phyloP scores from a whole-genome alignment of 164 flowering plant species.

The Cinnamomum micranthum region DNA sequence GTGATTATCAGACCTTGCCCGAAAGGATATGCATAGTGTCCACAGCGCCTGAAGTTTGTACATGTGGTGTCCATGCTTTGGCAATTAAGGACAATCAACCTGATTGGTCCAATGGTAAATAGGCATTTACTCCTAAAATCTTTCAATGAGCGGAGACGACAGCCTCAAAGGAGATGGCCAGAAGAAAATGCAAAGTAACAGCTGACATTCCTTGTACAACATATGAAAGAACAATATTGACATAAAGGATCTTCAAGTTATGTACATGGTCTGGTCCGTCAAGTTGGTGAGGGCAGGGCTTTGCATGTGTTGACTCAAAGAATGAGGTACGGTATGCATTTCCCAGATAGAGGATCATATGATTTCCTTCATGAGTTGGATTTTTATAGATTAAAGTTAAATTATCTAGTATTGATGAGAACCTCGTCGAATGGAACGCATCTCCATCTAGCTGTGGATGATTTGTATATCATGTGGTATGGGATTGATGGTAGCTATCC shows the following conservation, averaged over 20 bases:
- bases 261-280: too few species aligned
- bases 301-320: too few species aligned
- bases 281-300: too few species aligned
- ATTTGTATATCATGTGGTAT: conserved; percentile 19
- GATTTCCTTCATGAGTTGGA: background rate
- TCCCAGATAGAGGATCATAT: too few species aligned
- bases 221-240: too few species aligned
- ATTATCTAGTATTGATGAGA: background rate
- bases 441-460: conserved; percentile 32
- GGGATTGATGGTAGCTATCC: conserved; percentile 47
- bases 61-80: background rate
- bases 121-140: background rate
- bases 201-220: too few species aligned
- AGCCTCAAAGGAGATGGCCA: too few species aligned
- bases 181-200: too few species aligned
- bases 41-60: background rate
- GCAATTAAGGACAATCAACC: background rate
- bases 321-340: too few species aligned
- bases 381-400: background rate
- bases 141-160: too few species aligned
- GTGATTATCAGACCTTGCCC: background rate
- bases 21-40: background rate
- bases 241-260: too few species aligned
- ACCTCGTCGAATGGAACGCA: conserved; percentile 66
- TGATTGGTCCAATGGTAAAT: background rate